Percentiles rank a stretch among this genome's conserved stretches.
Conservation (phyloP, 305 asterid species). For the Ajuga reptans region DNA sequence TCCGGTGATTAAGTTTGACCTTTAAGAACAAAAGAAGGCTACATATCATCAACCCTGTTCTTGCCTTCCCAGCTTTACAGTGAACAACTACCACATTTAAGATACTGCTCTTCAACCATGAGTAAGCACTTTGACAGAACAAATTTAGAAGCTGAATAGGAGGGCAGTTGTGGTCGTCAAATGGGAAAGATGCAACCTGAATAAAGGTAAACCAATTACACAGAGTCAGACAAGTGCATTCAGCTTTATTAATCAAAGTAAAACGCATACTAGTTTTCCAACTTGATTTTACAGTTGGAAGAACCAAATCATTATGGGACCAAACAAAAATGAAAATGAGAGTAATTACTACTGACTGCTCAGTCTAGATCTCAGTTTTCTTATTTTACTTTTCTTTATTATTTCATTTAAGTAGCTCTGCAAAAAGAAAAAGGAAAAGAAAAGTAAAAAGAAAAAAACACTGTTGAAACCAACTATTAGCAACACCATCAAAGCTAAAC, state of each 20-base stretch:
- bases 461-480: background rate
- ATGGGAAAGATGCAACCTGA: slow-evolving; percentile 97
- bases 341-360: background rate
- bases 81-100: slow-evolving; percentile 94
- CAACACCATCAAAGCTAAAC: background rate
- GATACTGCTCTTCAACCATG: slow-evolving; percentile 94
- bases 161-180: slow-evolving; percentile 96
- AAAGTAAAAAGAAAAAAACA: background rate
- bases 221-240: slow-evolving; percentile 1
- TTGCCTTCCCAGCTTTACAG: slow-evolving; percentile 98
- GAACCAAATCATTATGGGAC: background rate
- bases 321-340: background rate
- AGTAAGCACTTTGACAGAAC: slow-evolving; percentile 95
- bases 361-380: background rate
- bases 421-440: too few relatives aligned
- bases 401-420: background rate
- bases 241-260: background rate
- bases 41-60: slow-evolving; percentile 96
- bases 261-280: background rate
- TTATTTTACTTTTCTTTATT: background rate
- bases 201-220: slow-evolving; percentile 23
- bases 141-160: slow-evolving; percentile 78
- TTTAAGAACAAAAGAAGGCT: slow-evolving; percentile 91
- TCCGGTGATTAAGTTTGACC: slow-evolving; percentile 38
- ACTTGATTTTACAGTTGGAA: background rate